Conservation (phyloP, 208 protist genomes). For the Leptomonas pyrrhocoris region DNA sequence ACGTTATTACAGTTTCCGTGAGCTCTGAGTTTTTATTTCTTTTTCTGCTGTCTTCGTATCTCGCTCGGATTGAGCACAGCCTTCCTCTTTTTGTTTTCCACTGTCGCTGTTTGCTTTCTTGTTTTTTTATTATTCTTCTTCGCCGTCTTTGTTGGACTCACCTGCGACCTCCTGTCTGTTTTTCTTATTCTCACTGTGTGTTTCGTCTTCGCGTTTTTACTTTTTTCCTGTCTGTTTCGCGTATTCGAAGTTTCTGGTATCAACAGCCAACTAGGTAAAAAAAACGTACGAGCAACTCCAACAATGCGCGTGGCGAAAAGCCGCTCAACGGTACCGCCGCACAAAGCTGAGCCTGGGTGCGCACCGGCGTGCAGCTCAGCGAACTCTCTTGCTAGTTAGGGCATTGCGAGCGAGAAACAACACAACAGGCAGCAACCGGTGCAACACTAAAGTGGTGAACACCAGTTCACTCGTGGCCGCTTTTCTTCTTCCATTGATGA, state of each 20-base stretch:
- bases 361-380: no score
- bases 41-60: no score
- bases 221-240: conserved; percentile 17
- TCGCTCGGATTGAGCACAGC: neutral
- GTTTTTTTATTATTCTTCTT: neutral
- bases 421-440: no score
- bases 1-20: no score
- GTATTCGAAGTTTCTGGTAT: conserved; percentile 12
- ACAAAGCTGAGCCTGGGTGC: no score
- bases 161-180: neutral
- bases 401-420: no score
- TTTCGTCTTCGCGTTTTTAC: conserved; percentile 10
- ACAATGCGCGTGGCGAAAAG: neutral
- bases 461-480: no score
- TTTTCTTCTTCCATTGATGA: no score
- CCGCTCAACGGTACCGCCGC: no score
- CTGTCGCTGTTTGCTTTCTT: neutral
- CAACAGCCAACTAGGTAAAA: conserved; percentile 7
- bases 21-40: no score
- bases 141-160: neutral
- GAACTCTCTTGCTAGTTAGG: no score
- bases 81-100: neutral
- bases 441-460: no score
- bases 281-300: neutral
- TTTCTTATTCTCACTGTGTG: conserved; percentile 7